Evolutionary conservation across 148 eudicot species (phyloP).

Genomic region (Chenopodium formosanum): DNA sequence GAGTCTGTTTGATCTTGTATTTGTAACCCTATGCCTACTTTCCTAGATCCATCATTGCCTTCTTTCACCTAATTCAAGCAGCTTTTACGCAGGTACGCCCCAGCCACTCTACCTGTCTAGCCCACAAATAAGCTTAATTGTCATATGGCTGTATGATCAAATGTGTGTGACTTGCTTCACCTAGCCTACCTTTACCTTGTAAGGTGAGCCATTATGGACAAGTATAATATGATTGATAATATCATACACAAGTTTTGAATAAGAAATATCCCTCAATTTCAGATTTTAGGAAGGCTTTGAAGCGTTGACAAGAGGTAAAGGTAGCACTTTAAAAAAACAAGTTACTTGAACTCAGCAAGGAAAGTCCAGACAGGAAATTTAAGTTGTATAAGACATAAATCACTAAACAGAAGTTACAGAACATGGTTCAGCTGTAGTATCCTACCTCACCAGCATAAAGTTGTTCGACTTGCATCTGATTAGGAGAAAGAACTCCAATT

Average conservation of each 20-base stretch:
- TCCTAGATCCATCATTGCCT: too few relatives aligned
- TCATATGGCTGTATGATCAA: not conserved
- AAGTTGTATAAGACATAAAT: not conserved
- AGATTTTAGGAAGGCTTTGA: not conserved
- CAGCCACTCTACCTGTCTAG: too few relatives aligned
- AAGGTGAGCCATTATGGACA: not conserved
- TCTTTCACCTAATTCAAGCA: too few relatives aligned
- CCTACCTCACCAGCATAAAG: constrained; percentile 94
- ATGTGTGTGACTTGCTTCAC: not conserved
- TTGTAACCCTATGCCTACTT: too few relatives aligned
- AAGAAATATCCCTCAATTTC: not conserved
- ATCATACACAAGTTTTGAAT: not conserved
- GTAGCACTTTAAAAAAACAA: not conserved
- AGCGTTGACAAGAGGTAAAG: not conserved
- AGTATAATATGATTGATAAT: not conserved
- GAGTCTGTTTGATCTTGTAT: too few relatives aligned
- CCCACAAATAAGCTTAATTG: too few relatives aligned
- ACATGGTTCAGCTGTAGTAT: not conserved
- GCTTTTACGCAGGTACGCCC: too few relatives aligned
- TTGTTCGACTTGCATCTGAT: constrained; percentile 78
- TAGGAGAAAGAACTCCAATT: constrained; percentile 95
- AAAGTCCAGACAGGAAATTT: not conserved
- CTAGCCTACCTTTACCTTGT: not conserved
- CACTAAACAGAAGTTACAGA: not conserved
- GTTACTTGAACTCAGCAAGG: not conserved